Evolutionary conservation across 352 stramenopile species (phyloP).

Genomic region (Pythium biforme): DNA sequence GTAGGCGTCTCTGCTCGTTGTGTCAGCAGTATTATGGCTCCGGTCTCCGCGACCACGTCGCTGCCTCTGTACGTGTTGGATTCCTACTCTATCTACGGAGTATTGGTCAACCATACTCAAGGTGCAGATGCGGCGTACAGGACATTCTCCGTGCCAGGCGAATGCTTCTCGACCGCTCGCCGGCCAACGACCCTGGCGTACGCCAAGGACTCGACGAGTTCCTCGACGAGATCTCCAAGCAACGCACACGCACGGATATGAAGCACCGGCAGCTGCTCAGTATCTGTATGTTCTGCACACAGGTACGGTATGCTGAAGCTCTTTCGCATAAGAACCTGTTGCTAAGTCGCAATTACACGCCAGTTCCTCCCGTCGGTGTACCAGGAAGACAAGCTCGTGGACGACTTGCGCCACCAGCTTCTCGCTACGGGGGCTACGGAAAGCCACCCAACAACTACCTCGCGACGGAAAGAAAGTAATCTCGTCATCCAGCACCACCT

Average conservation of each 20-base stretch:
- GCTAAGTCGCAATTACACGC: too few relatives aligned
- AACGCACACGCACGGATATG: constrained; percentile 6
- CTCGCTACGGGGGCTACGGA: constrained; percentile 21
- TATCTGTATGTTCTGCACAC: constrained; percentile 47
- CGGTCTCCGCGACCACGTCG: constrained; percentile 48
- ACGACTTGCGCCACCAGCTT: constrained; percentile 34
- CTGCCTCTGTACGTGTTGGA: constrained; percentile 37
- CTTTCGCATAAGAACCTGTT: too few relatives aligned
- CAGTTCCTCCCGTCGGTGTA: constrained; percentile 54
- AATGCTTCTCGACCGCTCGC: constrained; percentile 50
- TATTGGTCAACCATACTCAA: too few relatives aligned
- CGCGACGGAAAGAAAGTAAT: constrained; percentile 33
- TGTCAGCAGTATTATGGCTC: constrained; percentile 51
- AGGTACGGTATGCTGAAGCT: too few relatives aligned
- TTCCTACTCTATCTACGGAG: neutral
- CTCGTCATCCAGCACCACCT: constrained; percentile 65
- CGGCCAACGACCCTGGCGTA: constrained; percentile 26
- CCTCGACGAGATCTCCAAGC: constrained; percentile 38
- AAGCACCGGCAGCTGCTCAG: constrained; percentile 39
- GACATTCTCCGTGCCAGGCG: constrained; percentile 51
- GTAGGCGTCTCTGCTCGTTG: constrained; percentile 42
- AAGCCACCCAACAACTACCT: constrained; percentile 7
- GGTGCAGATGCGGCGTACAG: constrained; percentile 19
- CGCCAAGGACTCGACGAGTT: constrained; percentile 46
- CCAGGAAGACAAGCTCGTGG: constrained; percentile 34